Evolutionary conservation across 345 rosid genomes (phyloP).

Genomic region (Arabis alpina): DNA sequence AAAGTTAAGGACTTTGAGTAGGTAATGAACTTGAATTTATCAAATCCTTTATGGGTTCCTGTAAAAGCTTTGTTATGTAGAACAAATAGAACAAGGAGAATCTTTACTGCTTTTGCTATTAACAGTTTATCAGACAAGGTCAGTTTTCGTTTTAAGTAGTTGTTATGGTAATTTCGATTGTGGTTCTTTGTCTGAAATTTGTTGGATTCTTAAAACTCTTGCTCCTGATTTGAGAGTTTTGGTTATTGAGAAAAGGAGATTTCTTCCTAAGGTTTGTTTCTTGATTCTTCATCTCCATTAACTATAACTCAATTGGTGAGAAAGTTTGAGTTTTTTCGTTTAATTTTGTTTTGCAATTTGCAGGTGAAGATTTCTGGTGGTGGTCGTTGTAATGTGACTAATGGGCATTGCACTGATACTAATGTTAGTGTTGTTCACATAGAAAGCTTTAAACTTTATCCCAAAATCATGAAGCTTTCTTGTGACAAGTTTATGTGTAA

Average conservation of each 20-base stretch:
- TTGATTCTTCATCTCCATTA: neutral
- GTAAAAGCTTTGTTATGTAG: conserved; percentile 34
- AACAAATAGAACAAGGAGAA: conserved; percentile 14
- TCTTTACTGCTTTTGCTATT: conserved; percentile 1
- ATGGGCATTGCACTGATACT: too few species aligned
- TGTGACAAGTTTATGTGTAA: too few species aligned
- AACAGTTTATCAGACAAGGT: conserved; percentile 22
- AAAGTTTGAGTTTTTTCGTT: neutral
- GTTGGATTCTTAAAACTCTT: conserved; percentile 49
- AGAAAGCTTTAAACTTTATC: too few species aligned
- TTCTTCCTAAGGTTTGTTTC: conserved; percentile 74
- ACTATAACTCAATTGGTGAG: neutral
- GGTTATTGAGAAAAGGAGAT: conserved; percentile 86
- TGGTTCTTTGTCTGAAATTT: conserved; percentile 7
- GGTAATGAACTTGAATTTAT: conserved; percentile 30
- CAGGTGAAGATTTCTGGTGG: too few species aligned
- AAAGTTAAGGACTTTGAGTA: conserved; percentile 5
- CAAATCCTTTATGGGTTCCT: conserved; percentile 39
- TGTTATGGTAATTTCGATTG: neutral
- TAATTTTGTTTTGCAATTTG: conserved; percentile 18
- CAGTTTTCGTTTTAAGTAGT: conserved; percentile 28
- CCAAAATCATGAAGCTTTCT: too few species aligned
- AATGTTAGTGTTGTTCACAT: too few species aligned
- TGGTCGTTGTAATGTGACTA: too few species aligned
- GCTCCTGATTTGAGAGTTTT: conserved; percentile 84